Evolutionary conservation across 176 grass and related monocot genomes (phyloP).

Genomic region (Oryza australiensis): DNA sequence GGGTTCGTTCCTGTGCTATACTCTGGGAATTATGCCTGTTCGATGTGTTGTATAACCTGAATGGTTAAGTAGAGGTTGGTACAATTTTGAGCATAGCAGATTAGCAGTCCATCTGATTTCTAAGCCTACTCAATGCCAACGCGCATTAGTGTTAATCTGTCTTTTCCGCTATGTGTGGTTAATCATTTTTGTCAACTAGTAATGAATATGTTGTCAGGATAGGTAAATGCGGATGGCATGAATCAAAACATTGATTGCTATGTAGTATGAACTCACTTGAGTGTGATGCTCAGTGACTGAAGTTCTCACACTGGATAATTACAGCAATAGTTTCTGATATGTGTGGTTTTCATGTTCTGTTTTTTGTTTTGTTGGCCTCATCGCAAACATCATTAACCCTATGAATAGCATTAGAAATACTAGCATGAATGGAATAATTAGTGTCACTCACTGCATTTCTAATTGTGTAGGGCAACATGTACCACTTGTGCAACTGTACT

Average conservation of each 20-base stretch:
- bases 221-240: not conserved
- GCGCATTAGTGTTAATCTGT: not conserved
- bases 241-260: not conserved
- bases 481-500: constrained; percentile 95
- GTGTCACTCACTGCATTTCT: constrained; percentile 21
- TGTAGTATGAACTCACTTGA: not conserved
- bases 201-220: not conserved
- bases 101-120: not conserved
- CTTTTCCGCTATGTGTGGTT: not conserved
- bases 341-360: not conserved
- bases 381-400: not conserved
- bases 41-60: not conserved
- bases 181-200: not conserved
- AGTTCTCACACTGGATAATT: not conserved
- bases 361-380: not conserved
- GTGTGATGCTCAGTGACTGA: not conserved
- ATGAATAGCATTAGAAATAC: not conserved
- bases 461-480: constrained; percentile 49
- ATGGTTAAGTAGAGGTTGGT: too few species aligned
- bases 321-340: not conserved
- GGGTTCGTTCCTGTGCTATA: not conserved
- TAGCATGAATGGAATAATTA: not conserved
- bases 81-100: too few species aligned
- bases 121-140: not conserved
- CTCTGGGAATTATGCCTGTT: not conserved